Base-by-base conservation (phyloP, 2,329 filamentous ascomycete genomes). In the Talaromyces sp. region DNA sequence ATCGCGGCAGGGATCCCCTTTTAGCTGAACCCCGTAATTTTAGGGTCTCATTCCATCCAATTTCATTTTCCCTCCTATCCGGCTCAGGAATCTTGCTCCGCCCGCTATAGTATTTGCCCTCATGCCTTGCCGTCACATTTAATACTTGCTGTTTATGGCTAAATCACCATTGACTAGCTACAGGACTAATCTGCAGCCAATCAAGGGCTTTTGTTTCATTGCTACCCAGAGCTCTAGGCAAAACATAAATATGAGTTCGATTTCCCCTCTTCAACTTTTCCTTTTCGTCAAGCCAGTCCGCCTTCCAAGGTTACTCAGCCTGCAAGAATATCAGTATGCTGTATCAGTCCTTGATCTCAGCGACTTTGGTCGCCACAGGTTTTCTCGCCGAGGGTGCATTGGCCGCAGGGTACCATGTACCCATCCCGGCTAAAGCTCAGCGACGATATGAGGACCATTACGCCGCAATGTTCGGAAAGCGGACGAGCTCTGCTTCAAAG, bases 371-470 rank as follows among this genome's bases (percentile, higher is more conserved):
- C 35, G 65, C 62, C n/a, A 41, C 65, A 15, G 58, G 61, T 33
- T 57, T 67, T 25, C 57, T 62, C 49, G 65, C 35, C 7, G 65
- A 64, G 25, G 25, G 57, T 33, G 31, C 43, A 27, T n/a, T 49
- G 17, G 66, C 62, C 27, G 56, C 27, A 57, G 59, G 59, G 15
- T 27, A 37, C 19, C 64, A 43, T 25, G 64, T 65, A 6, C 64
- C 64, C 25, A 54, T 65, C 31, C 43, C 64, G 10, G 59, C 59
- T 45, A 65, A 57, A 47, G 64, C 60, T 33, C 64, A 65, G 43
- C 39, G 31, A 7, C 59, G 64, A 45, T 65, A 65, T 49, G 59
- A 62, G 19, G 17, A 37, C 5, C 64, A 65, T 50, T 65, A 62
- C 45, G 15, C 39, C 3, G 41, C 41, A 19, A 65, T 65, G 64